Evolutionary conservation across 495 filamentous ascomycete genomes (phyloP).

Genomic region (Neurospora sp.): DNA sequence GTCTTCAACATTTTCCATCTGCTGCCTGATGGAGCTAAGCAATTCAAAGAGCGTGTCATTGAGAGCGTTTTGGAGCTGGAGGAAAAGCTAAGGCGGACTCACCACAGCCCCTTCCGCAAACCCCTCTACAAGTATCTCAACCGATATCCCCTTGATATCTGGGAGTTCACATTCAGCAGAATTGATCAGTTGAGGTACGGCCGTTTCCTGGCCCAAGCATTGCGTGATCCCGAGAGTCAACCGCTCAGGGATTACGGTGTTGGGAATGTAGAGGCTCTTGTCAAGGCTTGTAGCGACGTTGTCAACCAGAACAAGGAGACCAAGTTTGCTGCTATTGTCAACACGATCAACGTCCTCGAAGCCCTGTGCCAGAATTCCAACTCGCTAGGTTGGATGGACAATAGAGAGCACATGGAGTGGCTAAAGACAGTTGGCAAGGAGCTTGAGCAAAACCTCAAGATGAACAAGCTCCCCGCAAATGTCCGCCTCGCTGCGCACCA

Average conservation of each 20-base stretch:
- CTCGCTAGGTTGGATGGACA: conserved; percentile 63
- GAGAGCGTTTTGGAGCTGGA: conserved; percentile 85
- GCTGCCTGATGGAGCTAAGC: conserved; percentile 74
- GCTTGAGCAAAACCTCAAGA: conserved; percentile 58
- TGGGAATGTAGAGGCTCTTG: conserved; percentile 60
- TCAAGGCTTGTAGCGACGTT: conserved; percentile 51
- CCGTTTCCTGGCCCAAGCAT: conserved; percentile 89
- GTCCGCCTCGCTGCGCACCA: conserved; percentile 83
- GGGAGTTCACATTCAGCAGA: conserved; percentile 63
- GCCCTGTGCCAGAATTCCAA: conserved; percentile 54
- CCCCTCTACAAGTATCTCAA: conserved; percentile 94
- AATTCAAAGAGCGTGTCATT: conserved; percentile 82
- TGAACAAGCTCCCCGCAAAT: conserved; percentile 54
- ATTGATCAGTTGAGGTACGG: conserved; percentile 78
- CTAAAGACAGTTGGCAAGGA: conserved; percentile 67
- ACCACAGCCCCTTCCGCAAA: conserved; percentile 84
- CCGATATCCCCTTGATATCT: conserved; percentile 80
- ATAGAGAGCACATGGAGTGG: conserved; percentile 59
- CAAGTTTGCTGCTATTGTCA: conserved; percentile 63
- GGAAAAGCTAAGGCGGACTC: conserved; percentile 72
- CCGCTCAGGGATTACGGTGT: conserved; percentile 64
- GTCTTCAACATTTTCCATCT: conserved; percentile 97
- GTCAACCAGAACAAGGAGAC: conserved; percentile 51
- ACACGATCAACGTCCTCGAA: conserved; percentile 74
- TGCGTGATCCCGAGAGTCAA: conserved; percentile 64